Percentiles rank a stretch among this genome's conserved stretches.
Evolutionary conservation across 768 basidiomycete genomes (phyloP).

Genomic region (Podaxis sp.): DNA sequence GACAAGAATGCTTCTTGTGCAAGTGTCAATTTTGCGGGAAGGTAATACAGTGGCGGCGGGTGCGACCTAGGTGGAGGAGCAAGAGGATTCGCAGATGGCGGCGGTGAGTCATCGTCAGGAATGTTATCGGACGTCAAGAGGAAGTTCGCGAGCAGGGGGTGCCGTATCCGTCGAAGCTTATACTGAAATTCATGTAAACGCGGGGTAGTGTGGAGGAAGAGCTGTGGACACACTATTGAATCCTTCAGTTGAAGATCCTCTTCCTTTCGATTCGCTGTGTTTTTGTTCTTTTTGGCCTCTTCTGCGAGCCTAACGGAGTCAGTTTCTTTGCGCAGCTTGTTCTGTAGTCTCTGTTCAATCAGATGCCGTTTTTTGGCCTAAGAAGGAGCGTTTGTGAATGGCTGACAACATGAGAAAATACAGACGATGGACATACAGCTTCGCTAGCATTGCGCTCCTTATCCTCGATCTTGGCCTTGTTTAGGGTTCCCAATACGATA

Average conservation of each 20-base stretch:
- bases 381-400: background rate
- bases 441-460: slow-evolving; percentile 84
- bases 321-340: slow-evolving; percentile 82
- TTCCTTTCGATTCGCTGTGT: slow-evolving; percentile 72
- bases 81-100: slow-evolving; percentile 37
- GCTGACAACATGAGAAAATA: background rate
- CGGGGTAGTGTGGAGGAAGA: background rate
- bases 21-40: slow-evolving; percentile 66
- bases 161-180: slow-evolving; percentile 68
- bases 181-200: slow-evolving; percentile 42
- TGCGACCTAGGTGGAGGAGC: slow-evolving; percentile 59
- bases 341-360: slow-evolving; percentile 83
- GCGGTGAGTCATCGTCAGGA: slow-evolving; percentile 38
- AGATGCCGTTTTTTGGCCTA: slow-evolving; percentile 84
- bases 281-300: slow-evolving; percentile 85
- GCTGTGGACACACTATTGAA: slow-evolving; percentile 59
- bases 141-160: slow-evolving; percentile 76
- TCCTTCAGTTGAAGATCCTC: slow-evolving; percentile 82
- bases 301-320: slow-evolving; percentile 83
- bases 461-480: slow-evolving; percentile 86
- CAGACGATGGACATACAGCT: slow-evolving; percentile 50
- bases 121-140: slow-evolving; percentile 73
- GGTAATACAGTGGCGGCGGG: slow-evolving; percentile 76
- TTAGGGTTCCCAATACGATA: slow-evolving; percentile 77
- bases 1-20: slow-evolving; percentile 68